Evolutionary conservation across 208 protist species (phyloP).

Genomic region (Acanthamoeba castellanii): DNA sequence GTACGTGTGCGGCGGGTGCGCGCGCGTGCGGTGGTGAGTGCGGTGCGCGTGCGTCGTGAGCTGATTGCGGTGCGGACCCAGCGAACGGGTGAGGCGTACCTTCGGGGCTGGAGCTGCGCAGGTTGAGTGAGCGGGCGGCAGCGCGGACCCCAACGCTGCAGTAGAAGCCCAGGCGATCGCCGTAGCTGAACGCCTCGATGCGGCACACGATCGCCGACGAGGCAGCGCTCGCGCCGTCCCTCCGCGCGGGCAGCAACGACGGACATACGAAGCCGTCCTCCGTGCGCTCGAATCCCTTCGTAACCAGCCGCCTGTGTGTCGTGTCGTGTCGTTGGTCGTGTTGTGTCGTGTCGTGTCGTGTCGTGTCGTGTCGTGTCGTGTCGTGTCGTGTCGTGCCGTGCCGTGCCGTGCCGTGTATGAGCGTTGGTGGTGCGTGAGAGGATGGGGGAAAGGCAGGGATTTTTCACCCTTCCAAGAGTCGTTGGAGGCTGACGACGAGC

Average conservation of each 20-base stretch:
- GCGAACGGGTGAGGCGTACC: background rate
- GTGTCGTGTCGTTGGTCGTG: too few species aligned
- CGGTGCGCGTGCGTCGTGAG: too few species aligned
- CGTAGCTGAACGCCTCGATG: background rate
- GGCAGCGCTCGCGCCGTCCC: background rate
- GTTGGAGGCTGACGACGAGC: background rate
- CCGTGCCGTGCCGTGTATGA: background rate
- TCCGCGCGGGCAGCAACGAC: background rate
- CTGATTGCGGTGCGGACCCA: too few species aligned
- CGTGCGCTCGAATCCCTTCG: background rate
- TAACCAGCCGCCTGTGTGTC: background rate
- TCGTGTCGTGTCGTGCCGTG: too few species aligned
- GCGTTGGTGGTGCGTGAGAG: background rate
- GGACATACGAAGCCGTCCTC: background rate
- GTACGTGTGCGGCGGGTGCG: too few species aligned
- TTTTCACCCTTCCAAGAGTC: background rate
- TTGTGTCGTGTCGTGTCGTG: too few species aligned
- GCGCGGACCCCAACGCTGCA: background rate
- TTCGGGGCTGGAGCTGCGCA: background rate
- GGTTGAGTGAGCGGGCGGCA: background rate
- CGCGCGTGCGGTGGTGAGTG: too few species aligned
- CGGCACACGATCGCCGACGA: background rate
- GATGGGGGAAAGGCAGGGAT: background rate
- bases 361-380: too few species aligned
- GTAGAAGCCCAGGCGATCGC: conserved; percentile 12